Conservation (phyloP, 2,329 filamentous ascomycete genomes). For the Monosporascus sp. region DNA sequence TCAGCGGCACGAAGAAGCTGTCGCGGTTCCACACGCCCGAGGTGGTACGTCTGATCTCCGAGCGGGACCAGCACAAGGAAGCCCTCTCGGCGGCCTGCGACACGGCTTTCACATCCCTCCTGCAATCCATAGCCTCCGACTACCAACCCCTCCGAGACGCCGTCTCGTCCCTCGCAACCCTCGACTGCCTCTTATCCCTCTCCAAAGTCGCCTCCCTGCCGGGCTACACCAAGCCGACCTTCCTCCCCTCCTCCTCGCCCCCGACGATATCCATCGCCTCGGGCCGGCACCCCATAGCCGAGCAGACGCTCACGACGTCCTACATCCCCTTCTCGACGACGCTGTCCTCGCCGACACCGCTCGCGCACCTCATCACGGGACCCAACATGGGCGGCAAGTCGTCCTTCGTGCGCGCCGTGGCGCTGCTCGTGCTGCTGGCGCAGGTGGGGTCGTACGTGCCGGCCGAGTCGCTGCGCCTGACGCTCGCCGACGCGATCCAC, state of each 20-base stretch:
- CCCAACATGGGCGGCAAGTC: conserved; percentile 99
- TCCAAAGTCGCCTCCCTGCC: conserved; percentile 79
- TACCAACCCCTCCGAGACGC: conserved; percentile 89
- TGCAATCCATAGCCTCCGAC: conserved; percentile 69
- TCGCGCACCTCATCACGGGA: conserved; percentile 85
- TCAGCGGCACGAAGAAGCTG: conserved; percentile 87
- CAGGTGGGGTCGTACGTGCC: conserved; percentile 95
- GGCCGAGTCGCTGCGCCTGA: conserved; percentile 66
- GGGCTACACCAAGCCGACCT: conserved; percentile 76
- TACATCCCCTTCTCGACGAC: conserved; percentile 89
- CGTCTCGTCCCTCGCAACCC: conserved; percentile 75
- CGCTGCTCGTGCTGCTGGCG: conserved; percentile 86
- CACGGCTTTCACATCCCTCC: conserved; percentile 66
- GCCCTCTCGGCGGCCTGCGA: conserved; percentile 89
- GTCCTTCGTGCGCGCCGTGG: conserved; percentile 90
- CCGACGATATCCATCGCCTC: conserved; percentile 65
- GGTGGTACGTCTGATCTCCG: conserved; percentile 73
- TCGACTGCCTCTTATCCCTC: conserved; percentile 87
- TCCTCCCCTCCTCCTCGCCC: conserved; percentile 55
- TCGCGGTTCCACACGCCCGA: conserved; percentile 93
- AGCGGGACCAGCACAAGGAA: conserved; percentile 93
- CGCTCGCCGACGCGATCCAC: conserved; percentile 85
- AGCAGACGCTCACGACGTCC: conserved; percentile 75
- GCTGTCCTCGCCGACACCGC: conserved; percentile 59
- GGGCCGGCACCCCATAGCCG: conserved; percentile 92